Evolutionary conservation across 345 rosid species (phyloP).

Genomic region (Arabis alpina): DNA sequence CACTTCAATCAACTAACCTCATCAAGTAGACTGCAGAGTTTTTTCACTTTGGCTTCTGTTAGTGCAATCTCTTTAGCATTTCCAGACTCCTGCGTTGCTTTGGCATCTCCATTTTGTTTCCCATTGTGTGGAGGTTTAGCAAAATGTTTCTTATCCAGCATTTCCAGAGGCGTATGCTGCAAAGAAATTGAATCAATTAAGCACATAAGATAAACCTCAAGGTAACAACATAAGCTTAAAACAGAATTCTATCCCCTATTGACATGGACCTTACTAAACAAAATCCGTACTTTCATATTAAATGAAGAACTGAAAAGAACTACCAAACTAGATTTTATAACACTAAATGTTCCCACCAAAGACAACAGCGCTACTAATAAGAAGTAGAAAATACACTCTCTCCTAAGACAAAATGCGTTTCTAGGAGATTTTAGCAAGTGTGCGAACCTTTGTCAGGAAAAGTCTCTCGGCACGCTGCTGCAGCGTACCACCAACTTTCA

Average conservation of each 20-base stretch:
- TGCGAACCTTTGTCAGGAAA: constrained; percentile 79
- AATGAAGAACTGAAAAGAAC: constrained; percentile 4
- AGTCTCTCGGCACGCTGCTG: constrained; percentile 97
- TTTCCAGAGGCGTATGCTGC: constrained; percentile 81
- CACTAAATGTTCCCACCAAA: neutral
- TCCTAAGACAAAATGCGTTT: neutral
- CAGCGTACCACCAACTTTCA: constrained; percentile 88
- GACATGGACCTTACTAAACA: neutral
- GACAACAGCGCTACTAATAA: neutral
- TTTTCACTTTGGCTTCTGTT: constrained; percentile 73
- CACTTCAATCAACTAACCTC: constrained; percentile 59
- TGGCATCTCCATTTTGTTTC: constrained; percentile 59
- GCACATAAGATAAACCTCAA: constrained; percentile 7
- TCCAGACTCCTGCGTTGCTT: constrained; percentile 51
- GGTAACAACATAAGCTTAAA: constrained; percentile 21
- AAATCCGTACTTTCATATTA: constrained; percentile 7
- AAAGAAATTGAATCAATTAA: constrained; percentile 9
- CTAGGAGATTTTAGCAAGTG: constrained; percentile 6
- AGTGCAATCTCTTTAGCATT: constrained; percentile 68
- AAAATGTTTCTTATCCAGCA: constrained; percentile 91
- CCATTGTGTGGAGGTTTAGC: constrained; percentile 62
- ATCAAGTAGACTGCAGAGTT: constrained; percentile 67
- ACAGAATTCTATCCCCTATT: constrained; percentile 4
- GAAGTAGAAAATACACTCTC: neutral
- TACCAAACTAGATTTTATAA: constrained; percentile 17